A percentile compares a stretch with the other conserved stretches of the same genome.
Conservation (phyloP, 192 early-diverging fungal species). For the Entophlyctis luteolus region DNA sequence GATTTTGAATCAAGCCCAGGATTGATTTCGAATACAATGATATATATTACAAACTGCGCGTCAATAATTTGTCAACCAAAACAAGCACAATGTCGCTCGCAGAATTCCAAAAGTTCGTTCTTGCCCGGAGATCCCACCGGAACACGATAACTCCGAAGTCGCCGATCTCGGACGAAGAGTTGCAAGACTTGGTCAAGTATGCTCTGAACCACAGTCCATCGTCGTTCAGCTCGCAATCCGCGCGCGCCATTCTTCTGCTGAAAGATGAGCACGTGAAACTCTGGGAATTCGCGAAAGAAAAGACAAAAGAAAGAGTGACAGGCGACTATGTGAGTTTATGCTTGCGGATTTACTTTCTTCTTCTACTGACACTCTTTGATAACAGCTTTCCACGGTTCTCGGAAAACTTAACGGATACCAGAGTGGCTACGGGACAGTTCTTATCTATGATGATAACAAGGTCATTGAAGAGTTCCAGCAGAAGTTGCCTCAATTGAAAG, state of each 20-base stretch:
- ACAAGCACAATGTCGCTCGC: conserved; percentile 7
- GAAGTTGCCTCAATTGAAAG: conserved; percentile 13
- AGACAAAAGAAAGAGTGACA: not conserved
- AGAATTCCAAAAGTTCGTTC: conserved; percentile 19
- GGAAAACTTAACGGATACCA: conserved; percentile 7
- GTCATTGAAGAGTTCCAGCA: conserved; percentile 9
- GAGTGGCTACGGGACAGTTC: conserved; percentile 30
- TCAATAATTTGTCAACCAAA: too few relatives aligned
- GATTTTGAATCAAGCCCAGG: too few relatives aligned
- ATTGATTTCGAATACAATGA: too few relatives aligned
- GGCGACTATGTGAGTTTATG: conserved; percentile 15
- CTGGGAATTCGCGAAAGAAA: conserved; percentile 23
- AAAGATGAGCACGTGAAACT: conserved; percentile 28
- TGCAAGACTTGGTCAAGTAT: conserved; percentile 28
- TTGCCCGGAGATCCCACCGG: conserved; percentile 27
- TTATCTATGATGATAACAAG: conserved; percentile 30
- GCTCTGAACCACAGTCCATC: conserved; percentile 26
- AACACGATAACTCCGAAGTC: not conserved
- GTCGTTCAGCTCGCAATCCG: conserved; percentile 28
- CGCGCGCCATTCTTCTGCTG: conserved; percentile 27
- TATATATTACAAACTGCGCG: too few relatives aligned
- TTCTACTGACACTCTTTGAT: not conserved
- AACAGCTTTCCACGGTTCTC: conserved; percentile 1
- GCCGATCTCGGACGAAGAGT: conserved; percentile 14
- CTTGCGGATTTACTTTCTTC: not conserved